Conservation (phyloP, 495 filamentous ascomycete species). For the Aspergillus cavernicola region DNA sequence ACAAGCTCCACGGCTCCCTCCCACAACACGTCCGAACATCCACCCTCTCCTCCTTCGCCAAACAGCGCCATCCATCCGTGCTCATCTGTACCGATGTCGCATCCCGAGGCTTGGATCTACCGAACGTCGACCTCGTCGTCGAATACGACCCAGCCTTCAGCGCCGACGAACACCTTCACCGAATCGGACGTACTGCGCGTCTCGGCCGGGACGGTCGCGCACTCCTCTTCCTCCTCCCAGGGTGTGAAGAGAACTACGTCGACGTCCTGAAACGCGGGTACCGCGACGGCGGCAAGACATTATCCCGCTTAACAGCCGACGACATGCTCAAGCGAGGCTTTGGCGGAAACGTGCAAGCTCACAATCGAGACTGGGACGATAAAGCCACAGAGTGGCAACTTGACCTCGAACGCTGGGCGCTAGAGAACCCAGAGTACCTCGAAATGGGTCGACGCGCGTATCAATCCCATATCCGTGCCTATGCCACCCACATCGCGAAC, state of each 20-base stretch:
- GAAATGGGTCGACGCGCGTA: constrained; percentile 77
- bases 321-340: constrained; percentile 62
- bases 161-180: constrained; percentile 85
- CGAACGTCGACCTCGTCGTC: constrained; percentile 87
- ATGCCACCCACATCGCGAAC: constrained; percentile 83
- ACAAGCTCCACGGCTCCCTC: constrained; percentile 91
- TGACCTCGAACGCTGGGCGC: constrained; percentile 66
- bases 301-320: constrained; percentile 53
- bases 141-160: constrained; percentile 95
- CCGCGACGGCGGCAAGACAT: constrained; percentile 51
- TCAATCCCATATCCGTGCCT: constrained; percentile 88
- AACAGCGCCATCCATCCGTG: constrained; percentile 60
- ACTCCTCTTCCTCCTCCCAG: constrained; percentile 82
- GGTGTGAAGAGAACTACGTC: constrained; percentile 85
- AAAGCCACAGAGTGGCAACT: constrained; percentile 75
- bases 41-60: constrained; percentile 74
- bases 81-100: constrained; percentile 94
- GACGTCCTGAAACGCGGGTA: constrained; percentile 61
- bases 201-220: constrained; percentile 87
- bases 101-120: constrained; percentile 88
- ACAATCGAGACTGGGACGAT: constrained; percentile 59
- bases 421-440: constrained; percentile 56
- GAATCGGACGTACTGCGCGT: constrained; percentile 91
- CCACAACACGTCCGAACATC: constrained; percentile 79
- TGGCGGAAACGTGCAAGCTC: constrained; percentile 37